A percentile compares a stretch with the other conserved stretches of the same genome.
Conservation (phyloP, 2,329 filamentous ascomycete species). For the Aspergillus pseudoviridinutans region DNA sequence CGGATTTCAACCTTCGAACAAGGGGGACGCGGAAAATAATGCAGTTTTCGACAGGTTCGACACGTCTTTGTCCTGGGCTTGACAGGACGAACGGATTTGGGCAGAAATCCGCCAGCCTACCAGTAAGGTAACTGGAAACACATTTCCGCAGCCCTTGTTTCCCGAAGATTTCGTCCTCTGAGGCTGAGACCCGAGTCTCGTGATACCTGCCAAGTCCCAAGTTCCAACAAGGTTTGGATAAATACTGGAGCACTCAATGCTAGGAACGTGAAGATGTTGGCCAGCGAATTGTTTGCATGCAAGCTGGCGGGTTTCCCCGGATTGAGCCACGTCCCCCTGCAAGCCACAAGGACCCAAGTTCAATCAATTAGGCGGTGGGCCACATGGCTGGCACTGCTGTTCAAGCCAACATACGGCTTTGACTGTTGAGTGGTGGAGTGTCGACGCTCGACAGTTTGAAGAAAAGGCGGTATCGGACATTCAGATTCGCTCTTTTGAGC, state of each 20-base stretch:
- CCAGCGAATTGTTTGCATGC: not conserved
- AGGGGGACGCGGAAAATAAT: not conserved
- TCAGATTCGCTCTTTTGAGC: not conserved
- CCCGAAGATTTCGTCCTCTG: not conserved
- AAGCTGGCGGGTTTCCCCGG: not conserved
- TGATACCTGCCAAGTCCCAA: not conserved
- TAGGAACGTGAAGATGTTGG: not conserved
- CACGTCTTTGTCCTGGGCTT: not conserved
- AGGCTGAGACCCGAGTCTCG: not conserved
- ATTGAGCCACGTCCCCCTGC: not conserved
- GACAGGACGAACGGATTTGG: not conserved
- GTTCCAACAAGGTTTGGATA: not conserved
- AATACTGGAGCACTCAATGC: not conserved
- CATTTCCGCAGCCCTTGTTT: not conserved
- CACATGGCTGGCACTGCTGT: not conserved
- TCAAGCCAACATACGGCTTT: not conserved
- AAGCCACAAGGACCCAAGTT: not conserved
- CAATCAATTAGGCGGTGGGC: not conserved
- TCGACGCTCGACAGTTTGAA: not conserved
- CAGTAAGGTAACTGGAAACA: not conserved
- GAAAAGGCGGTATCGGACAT: not conserved
- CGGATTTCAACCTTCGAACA: not conserved
- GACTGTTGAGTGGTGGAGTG: not conserved
- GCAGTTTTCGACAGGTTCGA: not conserved
- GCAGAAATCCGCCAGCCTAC: not conserved